phyloP scores from a whole-genome alignment of 495 filamentous ascomycete species.

The Xylaria palmicola region DNA sequence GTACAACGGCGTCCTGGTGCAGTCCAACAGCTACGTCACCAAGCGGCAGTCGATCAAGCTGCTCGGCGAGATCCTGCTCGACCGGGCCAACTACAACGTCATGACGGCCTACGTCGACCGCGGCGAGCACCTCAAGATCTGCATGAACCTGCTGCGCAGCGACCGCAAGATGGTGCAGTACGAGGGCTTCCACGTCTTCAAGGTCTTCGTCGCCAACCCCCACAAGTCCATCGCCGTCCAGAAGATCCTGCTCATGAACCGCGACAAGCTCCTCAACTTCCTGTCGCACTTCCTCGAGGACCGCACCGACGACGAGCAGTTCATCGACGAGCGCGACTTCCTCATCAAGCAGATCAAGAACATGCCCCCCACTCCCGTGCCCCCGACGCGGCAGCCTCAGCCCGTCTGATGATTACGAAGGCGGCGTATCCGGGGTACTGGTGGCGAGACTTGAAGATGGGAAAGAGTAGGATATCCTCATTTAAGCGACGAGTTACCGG shows the following conservation, averaged over 20 bases:
- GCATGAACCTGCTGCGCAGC: conserved; percentile 93
- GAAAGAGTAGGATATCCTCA: background rate
- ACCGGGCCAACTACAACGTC: conserved; percentile 93
- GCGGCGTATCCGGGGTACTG: background rate
- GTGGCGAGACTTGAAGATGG: background rate
- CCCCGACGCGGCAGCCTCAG: conserved; percentile 38
- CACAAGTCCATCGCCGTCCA: conserved; percentile 92
- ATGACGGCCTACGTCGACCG: conserved; percentile 97
- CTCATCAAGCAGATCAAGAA: conserved; percentile 90
- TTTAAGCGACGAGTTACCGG: background rate
- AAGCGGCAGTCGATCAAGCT: conserved; percentile 98
- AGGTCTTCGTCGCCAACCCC: conserved; percentile 98
- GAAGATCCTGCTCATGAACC: conserved; percentile 92
- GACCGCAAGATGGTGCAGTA: conserved; percentile 99
- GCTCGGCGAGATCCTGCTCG: conserved; percentile 89
- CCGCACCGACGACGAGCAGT: conserved; percentile 95
- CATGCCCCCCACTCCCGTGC: conserved; percentile 66
- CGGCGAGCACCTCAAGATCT: conserved; percentile 92
- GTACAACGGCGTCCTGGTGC: conserved; percentile 85
- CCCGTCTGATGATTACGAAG: background rate
- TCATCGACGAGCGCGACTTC: conserved; percentile 96
- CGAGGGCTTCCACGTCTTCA: conserved; percentile 99
- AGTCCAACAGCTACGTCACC: conserved; percentile 94
- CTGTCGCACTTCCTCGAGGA: conserved; percentile 90
- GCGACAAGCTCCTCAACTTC: conserved; percentile 84